phyloP scores from a whole-genome alignment of 2,329 filamentous ascomycete genomes.

The Aspergillus calidoustus region DNA sequence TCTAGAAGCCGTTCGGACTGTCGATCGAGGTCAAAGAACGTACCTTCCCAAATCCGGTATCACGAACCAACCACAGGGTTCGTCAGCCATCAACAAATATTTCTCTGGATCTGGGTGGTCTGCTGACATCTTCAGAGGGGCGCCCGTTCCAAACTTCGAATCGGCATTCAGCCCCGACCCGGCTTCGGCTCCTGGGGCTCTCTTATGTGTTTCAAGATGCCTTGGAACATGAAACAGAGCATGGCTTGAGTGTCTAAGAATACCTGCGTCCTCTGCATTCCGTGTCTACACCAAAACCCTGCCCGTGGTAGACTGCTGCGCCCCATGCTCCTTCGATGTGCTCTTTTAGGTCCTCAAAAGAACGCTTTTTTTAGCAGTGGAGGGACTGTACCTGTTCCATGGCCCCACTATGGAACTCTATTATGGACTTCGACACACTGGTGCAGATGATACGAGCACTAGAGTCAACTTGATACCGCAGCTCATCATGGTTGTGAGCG shows the following conservation, averaged over 20 bases:
- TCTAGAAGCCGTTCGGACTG: conserved; percentile 20
- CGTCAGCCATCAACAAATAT: neutral
- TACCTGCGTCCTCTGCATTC: conserved; percentile 3
- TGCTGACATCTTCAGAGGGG: conserved; percentile 16
- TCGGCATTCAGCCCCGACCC: neutral
- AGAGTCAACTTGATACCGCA: neutral
- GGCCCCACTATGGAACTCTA: neutral
- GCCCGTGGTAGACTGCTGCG: conserved; percentile 15
- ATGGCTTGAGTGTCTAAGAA: conserved; percentile 18
- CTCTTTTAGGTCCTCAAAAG: neutral
- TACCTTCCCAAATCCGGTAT: conserved; percentile 19
- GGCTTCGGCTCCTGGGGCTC: neutral
- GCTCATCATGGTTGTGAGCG: neutral
- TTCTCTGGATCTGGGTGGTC: conserved; percentile 10
- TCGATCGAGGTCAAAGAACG: conserved; percentile 15
- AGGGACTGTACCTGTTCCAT: neutral
- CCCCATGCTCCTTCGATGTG: conserved; percentile 5
- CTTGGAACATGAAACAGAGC: conserved; percentile 3
- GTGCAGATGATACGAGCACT: neutral
- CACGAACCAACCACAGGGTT: neutral
- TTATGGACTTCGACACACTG: neutral
- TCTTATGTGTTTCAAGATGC: conserved; percentile 15
- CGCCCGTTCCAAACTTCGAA: neutral
- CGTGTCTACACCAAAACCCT: neutral
- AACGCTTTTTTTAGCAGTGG: conserved; percentile 10